Conservation (phyloP, 2,329 filamentous ascomycete genomes). For the Eutypella sp. region DNA sequence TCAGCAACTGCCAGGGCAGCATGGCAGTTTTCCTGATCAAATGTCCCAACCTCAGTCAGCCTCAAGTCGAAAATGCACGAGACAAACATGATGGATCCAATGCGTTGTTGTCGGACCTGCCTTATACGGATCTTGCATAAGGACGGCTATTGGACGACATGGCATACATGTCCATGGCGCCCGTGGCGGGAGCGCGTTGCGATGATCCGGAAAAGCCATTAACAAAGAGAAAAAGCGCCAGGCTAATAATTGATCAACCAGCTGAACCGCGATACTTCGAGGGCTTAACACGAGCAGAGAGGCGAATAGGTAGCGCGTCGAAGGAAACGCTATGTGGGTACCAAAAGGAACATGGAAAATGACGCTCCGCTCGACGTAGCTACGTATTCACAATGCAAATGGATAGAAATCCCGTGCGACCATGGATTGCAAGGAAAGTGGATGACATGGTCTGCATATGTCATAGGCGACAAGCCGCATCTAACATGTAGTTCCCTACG, state of each 20-base stretch:
- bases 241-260: too few species aligned
- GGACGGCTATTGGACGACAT: neutral
- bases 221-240: neutral
- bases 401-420: neutral
- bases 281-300: neutral
- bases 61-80: neutral
- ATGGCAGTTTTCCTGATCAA: too few species aligned
- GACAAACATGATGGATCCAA: neutral
- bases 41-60: neutral
- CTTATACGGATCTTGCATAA: neutral
- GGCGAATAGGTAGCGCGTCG: neutral
- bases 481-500: too few species aligned
- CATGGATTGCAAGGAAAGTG: neutral
- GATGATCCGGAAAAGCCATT: neutral
- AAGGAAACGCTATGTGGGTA: neutral
- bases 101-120: neutral
- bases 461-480: neutral
- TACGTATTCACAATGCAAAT: neutral
- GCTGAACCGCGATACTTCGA: neutral
- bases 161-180: too few species aligned
- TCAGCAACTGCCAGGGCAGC: neutral
- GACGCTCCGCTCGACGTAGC: neutral
- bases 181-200: neutral
- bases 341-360: neutral
- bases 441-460: too few species aligned